phyloP scores from a whole-genome alignment of 441 rosid species.

The Viola pubescens region DNA sequence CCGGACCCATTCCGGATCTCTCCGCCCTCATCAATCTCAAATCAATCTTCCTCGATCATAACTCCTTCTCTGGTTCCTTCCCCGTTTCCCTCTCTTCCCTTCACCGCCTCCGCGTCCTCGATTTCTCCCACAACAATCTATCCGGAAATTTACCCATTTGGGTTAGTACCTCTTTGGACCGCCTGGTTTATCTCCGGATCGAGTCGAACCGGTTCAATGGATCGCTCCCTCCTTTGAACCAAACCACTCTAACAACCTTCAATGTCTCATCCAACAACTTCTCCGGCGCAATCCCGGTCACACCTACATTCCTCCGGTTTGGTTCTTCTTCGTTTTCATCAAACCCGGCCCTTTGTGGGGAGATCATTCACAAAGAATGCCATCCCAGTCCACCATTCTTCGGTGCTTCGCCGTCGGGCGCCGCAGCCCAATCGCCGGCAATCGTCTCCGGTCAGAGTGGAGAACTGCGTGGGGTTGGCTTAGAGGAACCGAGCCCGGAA shows the following conservation, averaged over 20 bases:
- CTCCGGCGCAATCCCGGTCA: slow-evolving; percentile 67
- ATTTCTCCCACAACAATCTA: slow-evolving; percentile 53
- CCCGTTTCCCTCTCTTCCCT: slow-evolving; percentile 51
- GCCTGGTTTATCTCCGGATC: slow-evolving; percentile 54
- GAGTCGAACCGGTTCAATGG: slow-evolving; percentile 61
- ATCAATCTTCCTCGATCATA: slow-evolving; percentile 58
- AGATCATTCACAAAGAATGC: slow-evolving; percentile 78
- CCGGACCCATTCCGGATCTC: slow-evolving; percentile 69
- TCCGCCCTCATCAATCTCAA: slow-evolving; percentile 60
- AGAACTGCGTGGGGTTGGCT: slow-evolving; percentile 39
- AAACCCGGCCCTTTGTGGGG: slow-evolving; percentile 84
- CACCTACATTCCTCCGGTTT: slow-evolving; percentile 49
- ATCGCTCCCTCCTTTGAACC: slow-evolving; percentile 62
- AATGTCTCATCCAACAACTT: slow-evolving; percentile 69
- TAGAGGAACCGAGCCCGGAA: slow-evolving; percentile 27
- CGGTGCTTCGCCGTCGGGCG: slow-evolving; percentile 24
- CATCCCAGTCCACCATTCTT: slow-evolving; percentile 55
- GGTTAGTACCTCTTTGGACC: slow-evolving; percentile 30
- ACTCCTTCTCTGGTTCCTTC: slow-evolving; percentile 58
- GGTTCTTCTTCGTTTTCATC: slow-evolving; percentile 44
- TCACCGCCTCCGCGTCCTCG: slow-evolving; percentile 58
- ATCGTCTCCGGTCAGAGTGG: slow-evolving; percentile 44
- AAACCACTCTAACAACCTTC: slow-evolving; percentile 53
- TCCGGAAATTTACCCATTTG: slow-evolving; percentile 49
- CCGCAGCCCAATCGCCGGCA: slow-evolving; percentile 37